phyloP scores from a whole-genome alignment of 352 stramenopile genomes.

The Poterioochromonas sp. region DNA sequence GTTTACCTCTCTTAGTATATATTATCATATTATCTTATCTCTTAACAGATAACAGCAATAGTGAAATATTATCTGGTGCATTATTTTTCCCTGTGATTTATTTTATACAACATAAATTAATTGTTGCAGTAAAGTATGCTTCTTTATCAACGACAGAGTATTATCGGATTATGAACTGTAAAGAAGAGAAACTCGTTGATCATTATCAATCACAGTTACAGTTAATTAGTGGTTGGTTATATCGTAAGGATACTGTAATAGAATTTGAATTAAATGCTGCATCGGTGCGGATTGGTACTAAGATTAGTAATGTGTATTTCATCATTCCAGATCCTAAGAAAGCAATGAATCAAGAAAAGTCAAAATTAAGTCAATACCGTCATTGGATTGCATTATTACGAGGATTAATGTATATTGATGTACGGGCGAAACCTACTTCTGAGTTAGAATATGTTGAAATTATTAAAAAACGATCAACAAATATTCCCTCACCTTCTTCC shows the following conservation, averaged over 20 bases:
- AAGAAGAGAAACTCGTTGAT: not conserved
- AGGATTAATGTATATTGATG: not conserved
- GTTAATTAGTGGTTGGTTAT: not conserved
- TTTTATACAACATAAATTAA: not conserved
- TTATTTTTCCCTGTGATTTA: conserved; percentile 7
- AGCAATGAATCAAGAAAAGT: too few species aligned
- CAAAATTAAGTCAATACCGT: not conserved
- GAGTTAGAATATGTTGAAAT: not conserved
- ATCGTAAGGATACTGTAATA: not conserved
- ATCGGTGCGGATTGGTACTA: not conserved
- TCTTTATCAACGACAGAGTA: not conserved
- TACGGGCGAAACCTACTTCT: not conserved
- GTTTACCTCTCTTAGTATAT: not conserved
- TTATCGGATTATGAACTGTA: not conserved
- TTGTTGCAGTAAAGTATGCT: not conserved
- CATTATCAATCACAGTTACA: not conserved
- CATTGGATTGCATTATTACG: conserved; percentile 16
- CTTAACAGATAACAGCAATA: not conserved
- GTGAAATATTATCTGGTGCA: not conserved
- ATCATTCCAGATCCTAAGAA: not conserved
- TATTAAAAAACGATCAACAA: too few species aligned
- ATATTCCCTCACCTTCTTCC: too few species aligned
- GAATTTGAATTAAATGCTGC: conserved; percentile 1
- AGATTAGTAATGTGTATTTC: not conserved
- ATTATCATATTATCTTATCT: not conserved